Base-by-base conservation (phyloP, 2,329 filamentous ascomycete species). In the Penicillium sp. region DNA sequence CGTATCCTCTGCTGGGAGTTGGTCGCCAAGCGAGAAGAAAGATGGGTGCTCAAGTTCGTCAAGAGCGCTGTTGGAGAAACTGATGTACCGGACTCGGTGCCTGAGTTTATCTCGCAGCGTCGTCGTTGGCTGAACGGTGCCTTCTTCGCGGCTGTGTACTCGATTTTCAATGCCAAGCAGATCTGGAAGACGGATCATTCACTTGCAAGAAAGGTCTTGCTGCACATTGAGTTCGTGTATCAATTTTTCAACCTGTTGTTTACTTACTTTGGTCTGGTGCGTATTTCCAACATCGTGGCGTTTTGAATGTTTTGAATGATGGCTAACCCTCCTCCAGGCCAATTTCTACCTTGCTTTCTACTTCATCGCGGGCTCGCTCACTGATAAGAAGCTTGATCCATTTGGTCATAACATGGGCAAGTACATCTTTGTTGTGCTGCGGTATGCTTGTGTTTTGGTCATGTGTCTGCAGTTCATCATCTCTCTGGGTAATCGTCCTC, bases 311-410 rank as follows among this genome's bases (percentile, higher is more conserved):
- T 14, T 12, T 43, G 34, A 15, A 7, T 51, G 12, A 25, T 37
- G 17, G 50, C 69, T 71, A 37, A 70, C 56, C 31, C 50, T 5
- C 15, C 14, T 28, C 3, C 49, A 82, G 79, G 93, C 94, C 76
- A 99, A 99, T 82, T 99, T 98, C 83, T 99, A 98, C 76, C 88
- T 99, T 54, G 96, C 93, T 59, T 99, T 99, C 80, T 99, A 93
- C 84, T 99, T 99, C 81, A 89, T 99, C 66, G 92, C 92, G 22
- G 95, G 95, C 45, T 96, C 93, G 42, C 84, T 99, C 15, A 85
- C 90, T 0, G 92, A 98, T 70, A 80, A 86, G 0, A 81, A 81
- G 28, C 82, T 96, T 65, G 95, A 99, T 75, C 96, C 96, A 0
- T 99, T 99, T 68, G 93, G 93, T 15, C 90, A 96, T 77, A 84